Evolutionary conservation across 352 stramenopile species (phyloP).

Genomic region (Phytophthora agathidicida): DNA sequence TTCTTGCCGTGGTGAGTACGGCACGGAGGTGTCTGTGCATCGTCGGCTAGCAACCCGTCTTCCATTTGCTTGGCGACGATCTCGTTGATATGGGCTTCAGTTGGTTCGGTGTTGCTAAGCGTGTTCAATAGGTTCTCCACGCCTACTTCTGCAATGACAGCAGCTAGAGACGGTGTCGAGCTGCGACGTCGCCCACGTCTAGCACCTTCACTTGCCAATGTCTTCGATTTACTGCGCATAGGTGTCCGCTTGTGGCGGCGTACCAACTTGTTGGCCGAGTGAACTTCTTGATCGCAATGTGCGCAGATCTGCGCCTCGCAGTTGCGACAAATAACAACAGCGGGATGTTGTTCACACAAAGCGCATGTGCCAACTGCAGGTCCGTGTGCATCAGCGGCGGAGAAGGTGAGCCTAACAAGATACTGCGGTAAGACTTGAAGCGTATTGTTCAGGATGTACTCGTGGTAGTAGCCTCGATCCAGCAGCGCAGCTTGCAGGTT

Average conservation of each 20-base stretch:
- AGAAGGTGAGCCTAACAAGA: slow-evolving; percentile 69
- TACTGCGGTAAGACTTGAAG: slow-evolving; percentile 74
- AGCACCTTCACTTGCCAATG: slow-evolving; percentile 17
- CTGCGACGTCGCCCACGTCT: slow-evolving; percentile 44
- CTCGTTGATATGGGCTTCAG: slow-evolving; percentile 35
- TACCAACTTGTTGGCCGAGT: slow-evolving; percentile 85
- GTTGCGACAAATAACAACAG: slow-evolving; percentile 55
- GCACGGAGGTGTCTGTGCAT: slow-evolving; percentile 39
- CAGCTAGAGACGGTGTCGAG: slow-evolving; percentile 32
- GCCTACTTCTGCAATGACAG: slow-evolving; percentile 19
- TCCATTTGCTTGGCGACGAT: slow-evolving; percentile 60
- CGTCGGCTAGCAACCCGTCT: slow-evolving; percentile 32
- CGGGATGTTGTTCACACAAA: slow-evolving; percentile 65
- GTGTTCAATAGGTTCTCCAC: slow-evolving; percentile 5
- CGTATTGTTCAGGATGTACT: slow-evolving; percentile 75
- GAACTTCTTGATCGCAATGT: slow-evolving; percentile 69
- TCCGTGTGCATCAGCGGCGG: slow-evolving; percentile 32
- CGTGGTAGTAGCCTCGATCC: slow-evolving; percentile 65
- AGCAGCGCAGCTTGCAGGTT: slow-evolving; percentile 14
- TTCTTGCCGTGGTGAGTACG: slow-evolving; percentile 54
- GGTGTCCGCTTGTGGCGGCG: slow-evolving; percentile 66
- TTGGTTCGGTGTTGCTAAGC: slow-evolving; percentile 5
- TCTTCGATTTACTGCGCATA: slow-evolving; percentile 31
- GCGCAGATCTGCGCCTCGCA: slow-evolving; percentile 76
- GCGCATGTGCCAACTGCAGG: slow-evolving; percentile 44